These are phyloP conservation scores for Glutinoglossum americanum DNA, from an alignment of 495 filamentous ascomycete genomes.

Conservation along the genomic window DNA sequence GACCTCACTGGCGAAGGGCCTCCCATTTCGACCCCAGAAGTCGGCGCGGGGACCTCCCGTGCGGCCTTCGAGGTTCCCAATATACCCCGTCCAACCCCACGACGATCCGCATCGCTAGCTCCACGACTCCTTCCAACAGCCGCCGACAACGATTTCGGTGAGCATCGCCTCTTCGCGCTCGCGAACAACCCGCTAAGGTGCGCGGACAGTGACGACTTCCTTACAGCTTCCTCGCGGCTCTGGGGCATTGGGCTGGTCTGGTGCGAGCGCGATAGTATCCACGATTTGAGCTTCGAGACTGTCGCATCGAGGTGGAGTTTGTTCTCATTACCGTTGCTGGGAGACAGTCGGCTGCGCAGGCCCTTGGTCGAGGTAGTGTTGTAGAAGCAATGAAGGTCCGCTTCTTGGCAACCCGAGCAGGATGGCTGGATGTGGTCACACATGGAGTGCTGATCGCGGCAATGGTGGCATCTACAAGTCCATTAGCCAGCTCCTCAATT, in stretches of 20 bases:
- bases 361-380: not conserved
- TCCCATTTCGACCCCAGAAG: not conserved
- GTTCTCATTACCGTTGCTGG: not conserved
- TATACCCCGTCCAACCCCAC: not conserved
- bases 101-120: not conserved
- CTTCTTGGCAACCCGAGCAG: not conserved
- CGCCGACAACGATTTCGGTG: not conserved
- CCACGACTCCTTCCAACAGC: not conserved
- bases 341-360: not conserved
- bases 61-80: not conserved
- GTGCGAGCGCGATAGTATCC: not conserved
- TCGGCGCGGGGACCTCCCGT: not conserved
- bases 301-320: not conserved
- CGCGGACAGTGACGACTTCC: not conserved
- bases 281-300: not conserved
- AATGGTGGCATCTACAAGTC: not conserved
- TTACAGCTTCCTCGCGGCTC: not conserved
- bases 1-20: not conserved
- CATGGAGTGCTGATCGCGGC: not conserved
- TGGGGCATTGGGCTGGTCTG: not conserved
- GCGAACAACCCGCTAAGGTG: not conserved
- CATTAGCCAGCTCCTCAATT: not conserved
- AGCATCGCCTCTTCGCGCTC: not conserved
- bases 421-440: not conserved
- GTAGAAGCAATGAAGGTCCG: not conserved